These are phyloP conservation scores for Cryphonectria japonica DNA, from an alignment of 2,329 filamentous ascomycete genomes.

Conservation along the genomic window DNA sequence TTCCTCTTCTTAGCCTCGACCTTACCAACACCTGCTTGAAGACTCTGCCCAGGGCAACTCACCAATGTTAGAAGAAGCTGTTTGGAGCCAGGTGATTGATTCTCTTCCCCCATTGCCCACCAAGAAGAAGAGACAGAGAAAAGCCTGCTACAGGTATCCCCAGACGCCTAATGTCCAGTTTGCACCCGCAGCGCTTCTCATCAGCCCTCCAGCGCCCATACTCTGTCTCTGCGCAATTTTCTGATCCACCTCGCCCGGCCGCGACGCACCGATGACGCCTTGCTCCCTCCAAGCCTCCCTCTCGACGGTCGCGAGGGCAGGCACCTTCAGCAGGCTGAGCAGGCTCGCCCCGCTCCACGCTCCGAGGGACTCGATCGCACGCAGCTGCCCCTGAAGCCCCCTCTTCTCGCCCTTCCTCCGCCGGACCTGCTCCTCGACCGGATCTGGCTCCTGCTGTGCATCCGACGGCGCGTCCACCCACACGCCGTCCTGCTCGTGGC, in stretches of 20 bases:
- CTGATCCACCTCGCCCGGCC: constrained; percentile 61
- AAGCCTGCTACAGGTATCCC: constrained; percentile 44
- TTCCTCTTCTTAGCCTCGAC: neutral
- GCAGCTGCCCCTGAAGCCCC: constrained; percentile 59
- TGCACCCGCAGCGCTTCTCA: constrained; percentile 44
- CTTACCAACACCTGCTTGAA: neutral
- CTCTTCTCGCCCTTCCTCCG: constrained; percentile 46
- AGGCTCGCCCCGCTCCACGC: constrained; percentile 77
- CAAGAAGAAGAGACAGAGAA: neutral
- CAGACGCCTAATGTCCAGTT: constrained; percentile 68
- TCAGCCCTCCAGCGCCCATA: constrained; percentile 60
- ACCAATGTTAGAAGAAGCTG: neutral
- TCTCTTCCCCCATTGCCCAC: neutral
- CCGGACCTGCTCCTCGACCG: constrained; percentile 61
- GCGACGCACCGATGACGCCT: constrained; percentile 65
- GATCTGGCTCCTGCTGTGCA: constrained; percentile 53
- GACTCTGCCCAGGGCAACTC: neutral
- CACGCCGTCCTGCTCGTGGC: constrained; percentile 38
- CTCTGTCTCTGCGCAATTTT: constrained; percentile 66
- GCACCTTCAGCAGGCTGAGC: constrained; percentile 68
- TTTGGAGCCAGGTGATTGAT: neutral
- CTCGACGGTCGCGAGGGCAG: constrained; percentile 71
- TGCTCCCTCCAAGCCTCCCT: constrained; percentile 72
- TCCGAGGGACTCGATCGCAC: constrained; percentile 71
- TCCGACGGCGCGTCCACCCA: constrained; percentile 47